Evolutionary conservation across 1,139 yeast genomes (phyloP).

Genomic region (Ashbya aceris): DNA sequence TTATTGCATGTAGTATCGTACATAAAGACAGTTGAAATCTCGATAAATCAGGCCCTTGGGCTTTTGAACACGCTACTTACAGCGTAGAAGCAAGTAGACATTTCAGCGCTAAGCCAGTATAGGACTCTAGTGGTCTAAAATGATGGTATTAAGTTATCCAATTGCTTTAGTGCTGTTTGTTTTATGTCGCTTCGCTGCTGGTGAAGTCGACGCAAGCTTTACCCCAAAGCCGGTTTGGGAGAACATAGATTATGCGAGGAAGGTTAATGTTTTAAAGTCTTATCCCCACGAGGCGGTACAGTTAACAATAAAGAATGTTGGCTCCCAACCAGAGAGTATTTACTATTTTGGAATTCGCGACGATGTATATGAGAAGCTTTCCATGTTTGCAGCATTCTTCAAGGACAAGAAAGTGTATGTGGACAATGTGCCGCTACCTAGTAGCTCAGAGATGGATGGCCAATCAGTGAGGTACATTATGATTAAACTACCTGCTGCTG

Average conservation of each 20-base stretch:
- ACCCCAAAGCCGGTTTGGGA: conserved; percentile 29
- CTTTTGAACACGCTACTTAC: too few relatives aligned
- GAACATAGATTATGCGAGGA: conserved; percentile 31
- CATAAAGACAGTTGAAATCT: too few relatives aligned
- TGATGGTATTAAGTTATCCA: too few relatives aligned
- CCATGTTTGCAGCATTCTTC: conserved; percentile 39
- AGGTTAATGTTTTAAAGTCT: conserved; percentile 56
- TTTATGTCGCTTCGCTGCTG: neutral
- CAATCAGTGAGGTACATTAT: conserved; percentile 31
- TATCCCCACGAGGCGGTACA: conserved; percentile 57
- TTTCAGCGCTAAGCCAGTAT: too few relatives aligned
- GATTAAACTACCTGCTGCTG: conserved; percentile 51
- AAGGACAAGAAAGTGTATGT: conserved; percentile 30
- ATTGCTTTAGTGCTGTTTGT: too few relatives aligned
- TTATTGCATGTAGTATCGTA: too few relatives aligned
- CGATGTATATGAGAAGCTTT: conserved; percentile 37
- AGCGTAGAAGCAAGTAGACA: too few relatives aligned
- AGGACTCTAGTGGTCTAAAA: too few relatives aligned
- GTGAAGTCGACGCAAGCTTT: neutral
- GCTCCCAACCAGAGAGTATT: conserved; percentile 40
- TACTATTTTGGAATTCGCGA: conserved; percentile 48
- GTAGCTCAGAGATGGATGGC: neutral
- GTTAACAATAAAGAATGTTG: conserved; percentile 53
- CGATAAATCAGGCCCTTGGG: too few relatives aligned
- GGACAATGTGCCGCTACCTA: conserved; percentile 17